phyloP scores from a whole-genome alignment of 257 asterid species.

The Asclepias syriaca region DNA sequence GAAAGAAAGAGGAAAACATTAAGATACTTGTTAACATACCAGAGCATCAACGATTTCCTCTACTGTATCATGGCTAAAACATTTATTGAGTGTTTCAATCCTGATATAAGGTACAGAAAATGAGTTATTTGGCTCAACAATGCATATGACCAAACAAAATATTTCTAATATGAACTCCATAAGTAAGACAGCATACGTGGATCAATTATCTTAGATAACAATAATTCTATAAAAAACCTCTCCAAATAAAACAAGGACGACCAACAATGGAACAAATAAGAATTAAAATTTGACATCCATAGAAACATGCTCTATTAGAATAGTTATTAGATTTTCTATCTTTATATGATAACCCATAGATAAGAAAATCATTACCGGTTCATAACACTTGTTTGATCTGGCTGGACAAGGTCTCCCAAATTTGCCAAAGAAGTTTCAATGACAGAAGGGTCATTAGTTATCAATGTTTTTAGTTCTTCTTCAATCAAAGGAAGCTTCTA shows the following conservation, averaged over 20 bases:
- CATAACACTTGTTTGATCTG: slow-evolving; percentile 58
- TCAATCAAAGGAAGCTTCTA: slow-evolving; percentile 85
- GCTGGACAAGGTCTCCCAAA: slow-evolving; percentile 52
- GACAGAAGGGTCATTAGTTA: slow-evolving; percentile 85
- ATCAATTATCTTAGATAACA: not conserved
- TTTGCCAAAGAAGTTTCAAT: slow-evolving; percentile 60
- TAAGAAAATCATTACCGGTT: slow-evolving; percentile 45
- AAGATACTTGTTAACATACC: slow-evolving; percentile 42
- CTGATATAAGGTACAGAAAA: slow-evolving; percentile 35
- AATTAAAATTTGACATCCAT: not conserved
- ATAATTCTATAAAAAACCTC: not conserved
- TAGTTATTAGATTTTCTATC: not conserved
- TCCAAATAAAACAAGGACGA: not conserved
- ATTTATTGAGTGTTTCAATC: slow-evolving; percentile 65
- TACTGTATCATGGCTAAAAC: slow-evolving; percentile 82
- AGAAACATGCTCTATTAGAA: not conserved
- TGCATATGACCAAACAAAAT: not conserved
- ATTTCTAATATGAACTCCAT: not conserved
- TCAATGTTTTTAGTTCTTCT: slow-evolving; percentile 66
- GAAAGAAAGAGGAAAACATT: not conserved
- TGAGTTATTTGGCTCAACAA: slow-evolving; percentile 19
- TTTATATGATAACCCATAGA: not conserved
- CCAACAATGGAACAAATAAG: not conserved
- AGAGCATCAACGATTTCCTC: slow-evolving; percentile 83
- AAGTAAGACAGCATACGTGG: not conserved